Conservation (phyloP, 2,329 filamentous ascomycete genomes). For the Plectosphaerella cucumerina region DNA sequence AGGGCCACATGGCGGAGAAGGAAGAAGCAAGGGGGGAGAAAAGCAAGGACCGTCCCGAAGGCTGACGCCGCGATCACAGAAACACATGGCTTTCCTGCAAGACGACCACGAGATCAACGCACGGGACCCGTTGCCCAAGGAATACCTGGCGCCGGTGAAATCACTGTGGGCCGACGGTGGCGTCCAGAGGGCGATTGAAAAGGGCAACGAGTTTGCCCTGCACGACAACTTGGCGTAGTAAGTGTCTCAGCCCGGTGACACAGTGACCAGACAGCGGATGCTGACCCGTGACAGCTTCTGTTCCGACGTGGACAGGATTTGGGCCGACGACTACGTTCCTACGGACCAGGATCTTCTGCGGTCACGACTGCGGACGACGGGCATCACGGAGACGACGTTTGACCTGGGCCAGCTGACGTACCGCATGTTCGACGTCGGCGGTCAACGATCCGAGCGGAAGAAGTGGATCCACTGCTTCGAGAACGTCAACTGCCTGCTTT, state of each 20-base stretch:
- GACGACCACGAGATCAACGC: constrained; percentile 78
- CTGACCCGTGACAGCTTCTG: constrained; percentile 63
- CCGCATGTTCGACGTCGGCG: constrained; percentile 94
- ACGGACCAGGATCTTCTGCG: constrained; percentile 93
- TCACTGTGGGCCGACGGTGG: constrained; percentile 79
- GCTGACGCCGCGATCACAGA: constrained; percentile 41
- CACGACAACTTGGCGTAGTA: constrained; percentile 96
- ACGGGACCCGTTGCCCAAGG: constrained; percentile 73
- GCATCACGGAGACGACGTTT: constrained; percentile 93
- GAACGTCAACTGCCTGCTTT: constrained; percentile 86
- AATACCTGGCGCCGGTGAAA: constrained; percentile 79
- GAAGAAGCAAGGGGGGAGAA: too few species aligned
- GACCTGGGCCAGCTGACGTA: constrained; percentile 89
- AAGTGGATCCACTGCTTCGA: constrained; percentile 98
- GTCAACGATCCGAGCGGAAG: constrained; percentile 88
- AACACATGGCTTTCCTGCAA: constrained; percentile 72
- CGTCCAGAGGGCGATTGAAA: constrained; percentile 81
- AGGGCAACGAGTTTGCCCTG: constrained; percentile 93
- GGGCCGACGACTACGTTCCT: constrained; percentile 75
- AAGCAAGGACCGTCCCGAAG: background rate
- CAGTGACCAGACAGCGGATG: background rate
- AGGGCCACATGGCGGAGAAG: too few species aligned
- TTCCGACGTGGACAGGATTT: constrained; percentile 69
- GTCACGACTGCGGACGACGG: constrained; percentile 84
- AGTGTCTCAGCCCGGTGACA: constrained; percentile 26